A percentile compares a stretch with the other conserved stretches of the same genome.
phyloP scores from a whole-genome alignment of 1,284 basidiomycete species.

The Meira miltonrushii region DNA sequence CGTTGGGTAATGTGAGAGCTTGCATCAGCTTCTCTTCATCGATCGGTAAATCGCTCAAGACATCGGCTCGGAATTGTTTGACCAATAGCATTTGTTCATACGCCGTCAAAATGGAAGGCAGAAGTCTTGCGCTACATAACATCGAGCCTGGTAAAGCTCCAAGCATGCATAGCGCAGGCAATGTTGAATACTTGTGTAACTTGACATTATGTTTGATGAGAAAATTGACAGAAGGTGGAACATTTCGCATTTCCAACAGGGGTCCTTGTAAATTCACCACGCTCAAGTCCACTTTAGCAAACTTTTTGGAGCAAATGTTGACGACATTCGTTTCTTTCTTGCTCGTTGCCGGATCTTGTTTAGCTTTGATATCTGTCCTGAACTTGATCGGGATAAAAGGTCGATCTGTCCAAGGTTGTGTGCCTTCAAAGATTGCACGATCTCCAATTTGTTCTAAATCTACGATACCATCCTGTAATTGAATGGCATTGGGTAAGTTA shows the following conservation, averaged over 20 bases:
- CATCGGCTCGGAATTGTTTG: constrained; percentile 7
- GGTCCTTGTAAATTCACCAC: not conserved
- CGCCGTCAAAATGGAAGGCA: constrained; percentile 27
- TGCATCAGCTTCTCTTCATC: constrained; percentile 13
- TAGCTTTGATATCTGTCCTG: not conserved
- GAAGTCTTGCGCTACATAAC: not conserved
- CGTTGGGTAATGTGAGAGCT: constrained; percentile 21
- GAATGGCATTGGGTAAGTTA: not conserved
- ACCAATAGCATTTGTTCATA: constrained; percentile 29
- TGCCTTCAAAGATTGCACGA: not conserved
- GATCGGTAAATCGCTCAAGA: constrained; percentile 15
- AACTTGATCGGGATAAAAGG: too few species aligned
- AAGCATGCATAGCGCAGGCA: too few species aligned
- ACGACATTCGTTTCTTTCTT: not conserved
- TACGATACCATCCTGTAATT: not conserved
- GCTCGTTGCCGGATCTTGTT: not conserved
- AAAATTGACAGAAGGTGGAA: not conserved
- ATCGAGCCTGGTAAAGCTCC: not conserved
- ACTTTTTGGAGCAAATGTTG: not conserved
- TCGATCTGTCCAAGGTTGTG: not conserved
- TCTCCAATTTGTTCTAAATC: not conserved
- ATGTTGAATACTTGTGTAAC: too few species aligned
- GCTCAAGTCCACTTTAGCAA: not conserved
- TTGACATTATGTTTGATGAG: not conserved
- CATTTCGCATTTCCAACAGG: not conserved